A percentile compares a stretch with the other conserved stretches of the same genome.
Conservation (phyloP, 2,329 filamentous ascomycete species). For the Hypoxylon sp. region DNA sequence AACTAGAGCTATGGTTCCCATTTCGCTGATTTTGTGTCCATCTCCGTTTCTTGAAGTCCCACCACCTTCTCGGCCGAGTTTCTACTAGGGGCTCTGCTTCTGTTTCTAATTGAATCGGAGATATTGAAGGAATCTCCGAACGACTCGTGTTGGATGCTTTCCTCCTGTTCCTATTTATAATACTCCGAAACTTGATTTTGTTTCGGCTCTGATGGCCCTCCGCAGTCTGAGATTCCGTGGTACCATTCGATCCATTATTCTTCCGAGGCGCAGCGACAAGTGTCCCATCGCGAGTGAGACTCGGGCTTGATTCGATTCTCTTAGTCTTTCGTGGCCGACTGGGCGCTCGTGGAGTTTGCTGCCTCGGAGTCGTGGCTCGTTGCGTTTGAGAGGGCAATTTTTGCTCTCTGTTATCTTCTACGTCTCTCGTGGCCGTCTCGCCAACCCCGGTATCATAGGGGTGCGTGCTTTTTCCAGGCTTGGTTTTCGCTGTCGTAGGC, state of each 20-base stretch:
- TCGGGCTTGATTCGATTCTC: slow-evolving; percentile 11
- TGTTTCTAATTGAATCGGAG: slow-evolving; percentile 9
- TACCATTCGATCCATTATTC: slow-evolving; percentile 2
- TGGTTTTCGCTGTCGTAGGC: slow-evolving; percentile 16
- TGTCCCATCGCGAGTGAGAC: not conserved
- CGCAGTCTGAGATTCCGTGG: slow-evolving; percentile 7
- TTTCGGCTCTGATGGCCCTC: not conserved
- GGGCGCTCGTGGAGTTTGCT: not conserved
- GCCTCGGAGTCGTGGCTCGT: not conserved
- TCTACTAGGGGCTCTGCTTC: slow-evolving; percentile 1
- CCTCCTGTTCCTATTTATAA: slow-evolving; percentile 5
- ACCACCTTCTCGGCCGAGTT: slow-evolving; percentile 24
- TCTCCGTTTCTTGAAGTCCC: slow-evolving; percentile 31
- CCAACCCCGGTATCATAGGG: slow-evolving; percentile 52
- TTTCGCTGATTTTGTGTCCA: not conserved
- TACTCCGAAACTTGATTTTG: slow-evolving; percentile 24
- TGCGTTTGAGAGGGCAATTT: slow-evolving; percentile 8
- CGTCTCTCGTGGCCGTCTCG: slow-evolving; percentile 1
- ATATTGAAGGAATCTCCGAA: slow-evolving; percentile 7
- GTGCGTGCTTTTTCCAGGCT: slow-evolving; percentile 52
- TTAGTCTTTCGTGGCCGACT: slow-evolving; percentile 1
- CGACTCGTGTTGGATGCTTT: slow-evolving; percentile 11
- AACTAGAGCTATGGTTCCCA: not conserved
- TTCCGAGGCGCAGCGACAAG: slow-evolving; percentile 5
- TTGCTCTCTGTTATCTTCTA: slow-evolving; percentile 4